Evolutionary conservation across 345 rosid species (phyloP).

Genomic region (Eucalyptus viminalis): DNA sequence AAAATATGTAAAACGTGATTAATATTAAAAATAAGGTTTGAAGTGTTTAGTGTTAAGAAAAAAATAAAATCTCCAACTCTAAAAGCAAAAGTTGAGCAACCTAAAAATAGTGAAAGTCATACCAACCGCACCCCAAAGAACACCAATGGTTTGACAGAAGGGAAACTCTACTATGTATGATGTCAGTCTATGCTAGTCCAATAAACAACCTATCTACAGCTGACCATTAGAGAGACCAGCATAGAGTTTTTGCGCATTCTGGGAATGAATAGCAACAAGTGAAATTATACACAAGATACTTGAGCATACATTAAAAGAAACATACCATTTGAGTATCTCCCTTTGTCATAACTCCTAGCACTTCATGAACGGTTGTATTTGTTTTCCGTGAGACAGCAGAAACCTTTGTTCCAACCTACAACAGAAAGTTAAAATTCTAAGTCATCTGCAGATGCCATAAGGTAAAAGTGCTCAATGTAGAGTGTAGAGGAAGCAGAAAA

Average conservation of each 20-base stretch:
- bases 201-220: neutral
- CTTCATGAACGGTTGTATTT: conserved; percentile 93
- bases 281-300: neutral
- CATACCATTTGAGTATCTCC: conserved; percentile 78
- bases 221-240: neutral
- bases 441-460: neutral
- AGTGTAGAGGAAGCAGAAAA: neutral
- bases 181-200: neutral
- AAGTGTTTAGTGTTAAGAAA: neutral
- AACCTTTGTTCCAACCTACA: conserved; percentile 84
- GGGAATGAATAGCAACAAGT: neutral
- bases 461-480: neutral
- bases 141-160: neutral
- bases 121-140: neutral
- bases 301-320: neutral
- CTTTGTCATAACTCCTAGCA: conserved; percentile 77
- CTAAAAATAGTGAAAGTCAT: neutral
- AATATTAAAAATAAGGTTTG: neutral
- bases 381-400: conserved; percentile 96
- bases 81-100: neutral
- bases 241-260: neutral
- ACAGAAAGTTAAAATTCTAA: neutral
- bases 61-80: neutral
- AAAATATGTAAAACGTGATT: neutral
- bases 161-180: neutral